Conservation (phyloP, 495 filamentous ascomycete genomes). For the Thermothielavioides terrestris region DNA sequence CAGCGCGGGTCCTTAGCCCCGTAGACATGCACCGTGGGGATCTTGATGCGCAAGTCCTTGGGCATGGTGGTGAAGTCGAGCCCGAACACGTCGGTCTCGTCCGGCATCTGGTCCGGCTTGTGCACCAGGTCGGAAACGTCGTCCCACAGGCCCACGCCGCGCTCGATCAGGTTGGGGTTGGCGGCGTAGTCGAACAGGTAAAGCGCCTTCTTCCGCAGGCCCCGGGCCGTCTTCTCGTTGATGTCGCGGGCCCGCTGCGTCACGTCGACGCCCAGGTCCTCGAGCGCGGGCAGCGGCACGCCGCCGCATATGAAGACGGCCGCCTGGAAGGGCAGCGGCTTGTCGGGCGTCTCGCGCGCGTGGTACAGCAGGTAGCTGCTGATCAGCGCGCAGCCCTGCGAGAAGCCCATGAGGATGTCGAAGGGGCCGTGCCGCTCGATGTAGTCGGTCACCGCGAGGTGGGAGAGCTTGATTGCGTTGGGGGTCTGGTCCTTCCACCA, state of each 20-base stretch:
- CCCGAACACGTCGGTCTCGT: conserved; percentile 37
- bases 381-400: conserved; percentile 49
- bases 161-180: conserved; percentile 21
- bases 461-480: conserved; percentile 31
- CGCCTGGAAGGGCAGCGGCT: conserved; percentile 45
- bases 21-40: conserved; percentile 57
- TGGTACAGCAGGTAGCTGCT: conserved; percentile 38
- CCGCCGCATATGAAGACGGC: conserved; percentile 55
- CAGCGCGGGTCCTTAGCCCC: conserved; percentile 51
- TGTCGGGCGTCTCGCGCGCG: conserved; percentile 22
- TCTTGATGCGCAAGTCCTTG: conserved; percentile 33
- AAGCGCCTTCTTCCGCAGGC: conserved; percentile 23
- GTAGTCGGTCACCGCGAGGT: conserved; percentile 40
- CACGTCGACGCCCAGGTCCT: conserved; percentile 44
- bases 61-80: conserved; percentile 43
- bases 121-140: conserved; percentile 25
- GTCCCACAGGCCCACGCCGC: conserved; percentile 23
- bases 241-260: conserved; percentile 34
- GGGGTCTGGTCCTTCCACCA: conserved; percentile 37
- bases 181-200: conserved; percentile 21
- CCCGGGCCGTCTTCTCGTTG: conserved; percentile 21
- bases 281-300: conserved; percentile 39
- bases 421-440: conserved; percentile 47
- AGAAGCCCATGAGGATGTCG: conserved; percentile 53
- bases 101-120: conserved; percentile 16